phyloP scores from a whole-genome alignment of 441 rosid species.

The Biscutella laevigata region DNA sequence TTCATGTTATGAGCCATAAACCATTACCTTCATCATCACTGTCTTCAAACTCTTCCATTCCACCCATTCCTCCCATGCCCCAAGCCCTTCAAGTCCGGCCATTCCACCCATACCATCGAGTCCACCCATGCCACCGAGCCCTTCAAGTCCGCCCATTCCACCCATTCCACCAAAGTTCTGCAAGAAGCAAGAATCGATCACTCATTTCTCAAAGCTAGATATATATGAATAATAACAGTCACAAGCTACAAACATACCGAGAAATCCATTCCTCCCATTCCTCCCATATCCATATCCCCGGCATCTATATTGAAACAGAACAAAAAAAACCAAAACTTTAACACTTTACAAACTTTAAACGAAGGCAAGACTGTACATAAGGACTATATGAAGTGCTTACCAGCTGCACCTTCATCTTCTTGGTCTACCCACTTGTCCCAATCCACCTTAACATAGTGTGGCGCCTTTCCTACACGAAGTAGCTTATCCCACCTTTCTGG shows the following conservation, averaged over 20 bases:
- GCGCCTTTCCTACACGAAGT: constrained; percentile 51
- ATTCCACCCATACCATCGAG: constrained; percentile 23
- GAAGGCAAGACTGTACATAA: too few relatives aligned
- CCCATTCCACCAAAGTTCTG: constrained; percentile 49
- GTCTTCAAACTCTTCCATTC: constrained; percentile 59
- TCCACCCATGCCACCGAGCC: constrained; percentile 25
- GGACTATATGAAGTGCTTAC: too few relatives aligned
- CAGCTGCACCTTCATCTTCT: constrained; percentile 45
- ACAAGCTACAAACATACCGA: constrained; percentile 18
- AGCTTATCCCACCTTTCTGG: constrained; percentile 63
- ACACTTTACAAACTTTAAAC: too few relatives aligned
- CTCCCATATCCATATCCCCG: constrained; percentile 56
- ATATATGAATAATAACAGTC: too few relatives aligned
- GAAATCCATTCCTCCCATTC: constrained; percentile 30
- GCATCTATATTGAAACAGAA: constrained; percentile 27
- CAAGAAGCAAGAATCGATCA: constrained; percentile 2
- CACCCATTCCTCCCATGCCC: constrained; percentile 25
- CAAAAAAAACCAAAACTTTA: neutral
- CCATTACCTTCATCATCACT: constrained; percentile 87
- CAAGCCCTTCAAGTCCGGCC: too few relatives aligned
- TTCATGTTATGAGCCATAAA: too few relatives aligned
- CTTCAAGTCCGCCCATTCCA: constrained; percentile 37
- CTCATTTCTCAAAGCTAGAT: constrained; percentile 5
- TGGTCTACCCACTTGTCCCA: constrained; percentile 92
- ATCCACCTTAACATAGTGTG: constrained; percentile 67